A percentile compares a stretch with the other conserved stretches of the same genome.
Conservation (phyloP, 164 flowering plant genomes). For the Paratinospora sagittata region DNA sequence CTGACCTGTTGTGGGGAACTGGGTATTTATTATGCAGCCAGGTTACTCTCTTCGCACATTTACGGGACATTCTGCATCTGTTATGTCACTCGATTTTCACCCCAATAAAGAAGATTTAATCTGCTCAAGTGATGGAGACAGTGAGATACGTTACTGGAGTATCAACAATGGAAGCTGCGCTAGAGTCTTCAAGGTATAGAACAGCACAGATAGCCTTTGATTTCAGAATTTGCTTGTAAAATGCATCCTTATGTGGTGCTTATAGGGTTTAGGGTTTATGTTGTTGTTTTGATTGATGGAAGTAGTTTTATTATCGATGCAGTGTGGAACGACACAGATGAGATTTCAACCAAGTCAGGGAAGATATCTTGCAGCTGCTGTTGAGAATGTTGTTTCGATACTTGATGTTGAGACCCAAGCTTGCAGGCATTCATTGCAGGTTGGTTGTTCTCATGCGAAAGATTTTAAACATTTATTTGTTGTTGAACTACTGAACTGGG, state of each 20-base stretch:
- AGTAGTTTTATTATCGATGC: conserved; percentile 6
- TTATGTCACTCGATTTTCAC: conserved; percentile 73
- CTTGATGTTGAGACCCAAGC: conserved; percentile 70
- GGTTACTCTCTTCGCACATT: conserved; percentile 67
- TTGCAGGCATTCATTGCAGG: conserved; percentile 54
- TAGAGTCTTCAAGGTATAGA: conserved; percentile 53
- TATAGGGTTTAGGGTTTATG: neutral
- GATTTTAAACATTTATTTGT: no score
- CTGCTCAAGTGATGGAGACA: conserved; percentile 67
- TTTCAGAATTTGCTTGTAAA: neutral
- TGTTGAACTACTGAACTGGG: no score
- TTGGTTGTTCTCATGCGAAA: conserved; percentile 13
- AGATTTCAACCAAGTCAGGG: conserved; percentile 73
- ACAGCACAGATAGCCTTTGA: neutral
- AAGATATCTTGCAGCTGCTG: conserved; percentile 64
- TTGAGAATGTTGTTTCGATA: conserved; percentile 53
- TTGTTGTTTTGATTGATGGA: neutral
- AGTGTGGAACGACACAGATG: conserved; percentile 61
- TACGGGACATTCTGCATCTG: conserved; percentile 58
- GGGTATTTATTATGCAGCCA: conserved; percentile 38
- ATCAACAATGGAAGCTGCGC: conserved; percentile 63
- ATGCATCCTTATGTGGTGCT: neutral
- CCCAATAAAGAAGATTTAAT: conserved; percentile 68
- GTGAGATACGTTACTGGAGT: conserved; percentile 81
- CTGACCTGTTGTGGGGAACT: conserved; percentile 11